Evolutionary conservation across 306 rosid species (phyloP).

Genomic region (Cucumis sativus): Cucumber_9930_V3 NC_026661.2:10688501-10689000

Average conservation of each 20-base stretch:
- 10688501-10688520: neutral
- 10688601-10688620: neutral
- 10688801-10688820: neutral
- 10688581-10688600: neutral
- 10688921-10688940: neutral
- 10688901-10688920: no score
- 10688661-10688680: neutral
- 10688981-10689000: conserved; percentile 91
- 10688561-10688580: neutral
- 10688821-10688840: neutral
- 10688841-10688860: neutral
- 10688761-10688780: neutral
- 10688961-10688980: conserved; percentile 71
- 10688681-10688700: neutral
- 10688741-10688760: neutral
- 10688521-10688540: neutral
- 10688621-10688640: neutral
- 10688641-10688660: neutral
- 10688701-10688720: neutral
- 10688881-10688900: neutral
- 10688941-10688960: conserved; percentile 4
- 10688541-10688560: neutral
- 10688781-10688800: neutral
- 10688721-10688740: neutral
- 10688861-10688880: neutral